A percentile compares a stretch with the other conserved stretches of the same genome.
Conservation (phyloP, 1,284 basidiomycete species). For the Boletus semigastroideus region DNA sequence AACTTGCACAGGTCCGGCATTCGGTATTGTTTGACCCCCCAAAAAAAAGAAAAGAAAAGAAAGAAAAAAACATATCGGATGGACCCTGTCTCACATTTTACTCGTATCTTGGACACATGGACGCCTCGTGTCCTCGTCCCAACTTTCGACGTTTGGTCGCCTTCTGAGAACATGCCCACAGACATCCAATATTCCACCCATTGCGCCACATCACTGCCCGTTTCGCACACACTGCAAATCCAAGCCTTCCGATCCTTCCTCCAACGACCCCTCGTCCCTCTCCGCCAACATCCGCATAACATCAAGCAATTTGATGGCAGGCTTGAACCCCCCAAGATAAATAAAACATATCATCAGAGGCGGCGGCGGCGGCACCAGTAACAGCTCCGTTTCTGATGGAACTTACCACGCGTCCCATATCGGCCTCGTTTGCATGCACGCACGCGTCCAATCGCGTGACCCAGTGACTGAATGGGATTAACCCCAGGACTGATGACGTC, state of each 20-base stretch:
- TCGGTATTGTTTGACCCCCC: no score
- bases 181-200: no score
- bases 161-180: neutral
- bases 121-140: constrained; percentile 14
- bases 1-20: neutral
- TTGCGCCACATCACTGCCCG: no score
- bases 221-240: no score
- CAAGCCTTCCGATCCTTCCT: neutral
- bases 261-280: constrained; percentile 1
- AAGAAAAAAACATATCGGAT: no score
- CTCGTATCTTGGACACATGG: constrained; percentile 1
- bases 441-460: no score
- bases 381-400: constrained; percentile 9
- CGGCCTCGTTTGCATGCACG: constrained; percentile 5
- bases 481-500: no score
- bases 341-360: constrained; percentile 4
- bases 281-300: constrained; percentile 12
- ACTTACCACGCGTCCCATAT: constrained; percentile 14
- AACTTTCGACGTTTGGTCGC: neutral
- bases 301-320: constrained; percentile 19
- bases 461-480: no score
- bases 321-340: constrained; percentile 6
- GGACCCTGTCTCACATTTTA: neutral
- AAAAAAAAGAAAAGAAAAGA: neutral
- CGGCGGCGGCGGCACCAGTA: neutral